A percentile compares a stretch with the other conserved stretches of the same genome.
Evolutionary conservation across 1,284 basidiomycete genomes (phyloP).

Genomic region (Boletus albobrunnescens): DNA sequence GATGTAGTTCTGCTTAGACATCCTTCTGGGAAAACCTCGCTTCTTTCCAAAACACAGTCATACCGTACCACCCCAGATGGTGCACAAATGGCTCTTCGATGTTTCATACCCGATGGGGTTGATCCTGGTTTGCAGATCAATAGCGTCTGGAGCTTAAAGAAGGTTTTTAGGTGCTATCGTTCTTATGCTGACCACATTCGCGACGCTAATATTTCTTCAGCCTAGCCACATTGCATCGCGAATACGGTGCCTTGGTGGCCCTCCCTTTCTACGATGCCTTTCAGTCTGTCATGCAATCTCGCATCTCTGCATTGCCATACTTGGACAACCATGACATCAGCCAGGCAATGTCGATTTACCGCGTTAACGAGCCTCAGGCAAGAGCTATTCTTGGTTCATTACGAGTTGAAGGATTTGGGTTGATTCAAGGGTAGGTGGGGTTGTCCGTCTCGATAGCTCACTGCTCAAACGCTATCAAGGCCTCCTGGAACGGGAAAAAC

Average conservation of each 20-base stretch:
- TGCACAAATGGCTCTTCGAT: slow-evolving; percentile 49
- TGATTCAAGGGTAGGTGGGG: slow-evolving; percentile 87
- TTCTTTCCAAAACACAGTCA: slow-evolving; percentile 79
- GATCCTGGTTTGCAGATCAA: slow-evolving; percentile 62
- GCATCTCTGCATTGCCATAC: slow-evolving; percentile 46
- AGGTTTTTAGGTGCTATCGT: slow-evolving; percentile 71
- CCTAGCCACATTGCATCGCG: slow-evolving; percentile 86
- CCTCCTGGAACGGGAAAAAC: slow-evolving; percentile 99
- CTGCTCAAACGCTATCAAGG: slow-evolving; percentile 31
- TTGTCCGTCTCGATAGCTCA: slow-evolving; percentile 3
- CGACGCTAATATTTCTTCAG: slow-evolving; percentile 40
- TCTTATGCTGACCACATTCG: slow-evolving; percentile 3
- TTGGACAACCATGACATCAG: slow-evolving; percentile 56
- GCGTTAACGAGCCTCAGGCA: slow-evolving; percentile 93
- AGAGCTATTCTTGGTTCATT: slow-evolving; percentile 82
- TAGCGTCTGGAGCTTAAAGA: slow-evolving; percentile 72
- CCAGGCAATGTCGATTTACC: slow-evolving; percentile 66
- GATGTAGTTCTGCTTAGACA: slow-evolving; percentile 74
- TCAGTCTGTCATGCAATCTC: slow-evolving; percentile 66
- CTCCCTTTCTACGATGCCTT: slow-evolving; percentile 82
- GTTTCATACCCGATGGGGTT: slow-evolving; percentile 36
- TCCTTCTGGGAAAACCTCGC: slow-evolving; percentile 43
- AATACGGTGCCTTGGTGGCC: slow-evolving; percentile 84
- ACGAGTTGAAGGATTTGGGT: slow-evolving; percentile 72
- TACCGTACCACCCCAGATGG: slow-evolving; percentile 55